Evolutionary conservation across 2,329 filamentous ascomycete genomes (phyloP), one percentile per base, ranked within the genome.

Genomic region (Trichoderma afroharzianum): DNA sequence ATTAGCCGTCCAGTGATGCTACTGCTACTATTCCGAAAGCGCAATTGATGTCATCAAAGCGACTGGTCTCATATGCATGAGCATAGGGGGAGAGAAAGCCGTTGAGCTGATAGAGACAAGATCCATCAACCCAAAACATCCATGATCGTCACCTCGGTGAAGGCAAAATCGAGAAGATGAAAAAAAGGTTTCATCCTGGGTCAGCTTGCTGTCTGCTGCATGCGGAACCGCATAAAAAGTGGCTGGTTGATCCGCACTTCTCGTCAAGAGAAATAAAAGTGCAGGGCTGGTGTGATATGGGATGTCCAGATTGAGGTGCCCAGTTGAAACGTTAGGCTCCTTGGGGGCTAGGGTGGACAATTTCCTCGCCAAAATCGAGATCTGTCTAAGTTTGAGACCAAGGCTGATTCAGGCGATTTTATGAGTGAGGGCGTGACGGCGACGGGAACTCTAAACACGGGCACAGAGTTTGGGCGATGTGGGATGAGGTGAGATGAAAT

Each of bases 311-410:
- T 53, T 33, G 64, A 59, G 53, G 28, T 59, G 55, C 18, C 53
- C 36, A 68, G 57, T 53, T 30, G 55, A 33, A 61, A 33, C 36
- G 55, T 68, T 61, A 50, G 66, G 39, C 66, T 69, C 57, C 28
- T 36, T 24, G 18, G 30, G 57, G 66, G 66, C 57, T 53, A 67
- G 63, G 53, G 32, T 32, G 14, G 14, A n/a, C 9, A 5, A n/a
- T 33, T 47, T 28, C 57, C 66, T 68, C 66, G 63, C 36, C 39
- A 53, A 69, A 36, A 50, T 36, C 66, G 66, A 61, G 39, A 62
- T 69, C 66, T 50, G 39, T 59, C 66, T 28, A 69, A 26, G 66
- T 69, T 69, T n/a, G 57, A 36, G 66, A 53, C 66, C 66, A 61
- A 33, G 18, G 33, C 66, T 68, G 28, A 33, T 68, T 62, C 30